Evolutionary conservation across 1,139 yeast species (phyloP).

Genomic region (Blastobotrys elegans): DNA sequence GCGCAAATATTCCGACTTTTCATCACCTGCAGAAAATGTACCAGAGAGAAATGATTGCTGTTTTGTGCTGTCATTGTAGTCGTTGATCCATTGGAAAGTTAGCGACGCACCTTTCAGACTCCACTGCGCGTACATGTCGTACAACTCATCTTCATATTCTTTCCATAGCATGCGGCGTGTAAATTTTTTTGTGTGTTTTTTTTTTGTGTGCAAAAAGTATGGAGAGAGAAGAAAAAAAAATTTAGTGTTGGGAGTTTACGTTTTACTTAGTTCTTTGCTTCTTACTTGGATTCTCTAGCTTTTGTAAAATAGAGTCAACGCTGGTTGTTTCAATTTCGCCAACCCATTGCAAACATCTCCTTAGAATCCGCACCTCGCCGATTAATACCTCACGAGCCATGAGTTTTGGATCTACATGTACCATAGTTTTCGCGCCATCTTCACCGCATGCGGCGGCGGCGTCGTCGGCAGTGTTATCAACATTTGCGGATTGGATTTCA

Average conservation of each 20-base stretch:
- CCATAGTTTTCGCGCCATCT: conserved; percentile 10
- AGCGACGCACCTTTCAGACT: conserved; percentile 7
- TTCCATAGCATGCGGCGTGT: conserved; percentile 6
- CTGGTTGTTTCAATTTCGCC: conserved; percentile 14
- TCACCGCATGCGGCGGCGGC: neutral
- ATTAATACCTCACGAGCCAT: conserved; percentile 27
- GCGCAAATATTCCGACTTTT: conserved; percentile 2
- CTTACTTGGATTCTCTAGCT: conserved; percentile 10
- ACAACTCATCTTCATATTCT: conserved; percentile 2
- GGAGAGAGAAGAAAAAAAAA: neutral
- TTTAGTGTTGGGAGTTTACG: neutral
- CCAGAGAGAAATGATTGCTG: neutral
- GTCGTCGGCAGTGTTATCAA: conserved; percentile 3
- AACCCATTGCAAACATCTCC: conserved; percentile 20
- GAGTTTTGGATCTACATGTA: conserved; percentile 19
- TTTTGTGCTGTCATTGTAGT: neutral
- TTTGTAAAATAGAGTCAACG: conserved; percentile 10
- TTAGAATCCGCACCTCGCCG: conserved; percentile 27
- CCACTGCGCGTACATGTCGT: conserved; percentile 1
- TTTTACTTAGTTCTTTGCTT: neutral
- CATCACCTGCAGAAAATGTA: neutral
- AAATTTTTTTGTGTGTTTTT: neutral
- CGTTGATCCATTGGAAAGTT: conserved; percentile 14
- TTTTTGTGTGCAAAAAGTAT: neutral
- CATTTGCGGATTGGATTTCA: conserved; percentile 15